Conservation (phyloP, 371 early-diverging fungal genomes). For the Capillidium rhysosporum region DNA sequence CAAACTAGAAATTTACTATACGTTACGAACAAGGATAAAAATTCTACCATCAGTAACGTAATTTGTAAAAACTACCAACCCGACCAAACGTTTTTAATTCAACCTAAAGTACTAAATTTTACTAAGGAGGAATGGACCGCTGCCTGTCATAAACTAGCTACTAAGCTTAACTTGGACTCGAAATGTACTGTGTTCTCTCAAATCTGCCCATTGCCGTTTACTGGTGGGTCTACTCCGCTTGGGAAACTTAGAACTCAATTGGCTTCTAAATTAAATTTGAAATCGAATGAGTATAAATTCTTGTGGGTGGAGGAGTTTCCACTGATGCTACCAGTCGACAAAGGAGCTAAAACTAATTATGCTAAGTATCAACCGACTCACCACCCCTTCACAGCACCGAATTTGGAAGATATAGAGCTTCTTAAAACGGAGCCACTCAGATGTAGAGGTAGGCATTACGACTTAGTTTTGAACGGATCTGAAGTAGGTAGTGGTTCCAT, state of each 20-base stretch:
- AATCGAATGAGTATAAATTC: slow-evolving; percentile 19
- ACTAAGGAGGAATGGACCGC: slow-evolving; percentile 10
- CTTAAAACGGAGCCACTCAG: slow-evolving; percentile 34
- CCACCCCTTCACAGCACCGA: slow-evolving; percentile 84
- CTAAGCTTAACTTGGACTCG: too few species aligned
- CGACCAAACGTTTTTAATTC: background rate
- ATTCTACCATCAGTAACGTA: slow-evolving; percentile 10
- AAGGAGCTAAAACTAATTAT: slow-evolving; percentile 10
- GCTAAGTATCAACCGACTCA: slow-evolving; percentile 48
- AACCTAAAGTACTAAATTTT: background rate
- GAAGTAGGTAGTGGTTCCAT: slow-evolving; percentile 88
- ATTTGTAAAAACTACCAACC: slow-evolving; percentile 19
- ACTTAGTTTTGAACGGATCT: slow-evolving; percentile 74
- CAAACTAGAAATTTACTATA: too few species aligned
- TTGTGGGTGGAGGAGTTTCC: slow-evolving; percentile 84
- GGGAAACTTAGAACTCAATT: slow-evolving; percentile 35
- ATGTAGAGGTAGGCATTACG: slow-evolving; percentile 48
- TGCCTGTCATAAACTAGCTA: too few species aligned
- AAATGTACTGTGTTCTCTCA: too few species aligned
- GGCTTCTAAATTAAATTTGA: too few species aligned
- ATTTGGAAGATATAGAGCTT: slow-evolving; percentile 34
- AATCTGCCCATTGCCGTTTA: background rate
- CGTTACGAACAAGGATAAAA: too few species aligned
- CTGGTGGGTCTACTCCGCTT: slow-evolving; percentile 13
- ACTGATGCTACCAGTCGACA: slow-evolving; percentile 49